Percentiles rank a stretch among this genome's conserved stretches.
These are phyloP conservation scores for Huntiella abstrusa DNA, from an alignment of 2,329 filamentous ascomycete genomes.

Conservation along the genomic window DNA sequence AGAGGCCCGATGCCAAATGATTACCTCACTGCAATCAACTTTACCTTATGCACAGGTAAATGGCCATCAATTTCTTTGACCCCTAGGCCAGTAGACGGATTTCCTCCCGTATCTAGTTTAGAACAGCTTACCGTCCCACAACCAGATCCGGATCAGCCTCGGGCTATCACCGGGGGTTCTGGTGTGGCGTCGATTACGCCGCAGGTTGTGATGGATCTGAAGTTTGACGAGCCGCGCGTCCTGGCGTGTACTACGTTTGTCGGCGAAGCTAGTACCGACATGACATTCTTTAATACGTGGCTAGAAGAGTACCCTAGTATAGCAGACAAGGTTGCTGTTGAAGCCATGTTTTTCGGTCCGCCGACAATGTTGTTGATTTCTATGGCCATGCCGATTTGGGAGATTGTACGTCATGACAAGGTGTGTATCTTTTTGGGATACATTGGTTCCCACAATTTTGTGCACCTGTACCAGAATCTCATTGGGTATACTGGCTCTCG, in stretches of 20 bases:
- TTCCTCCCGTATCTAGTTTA: constrained; percentile 2
- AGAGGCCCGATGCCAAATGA: constrained; percentile 11
- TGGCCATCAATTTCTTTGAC: constrained; percentile 19
- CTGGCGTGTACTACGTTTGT: constrained; percentile 49
- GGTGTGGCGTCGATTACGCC: constrained; percentile 26
- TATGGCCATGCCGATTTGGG: constrained; percentile 45
- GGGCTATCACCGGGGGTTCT: neutral
- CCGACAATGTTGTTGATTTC: constrained; percentile 48
- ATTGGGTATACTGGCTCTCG: constrained; percentile 20
- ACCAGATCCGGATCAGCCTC: constrained; percentile 9
- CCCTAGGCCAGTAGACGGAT: neutral
- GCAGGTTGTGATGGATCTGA: constrained; percentile 32
- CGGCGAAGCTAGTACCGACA: constrained; percentile 44
- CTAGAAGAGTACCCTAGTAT: constrained; percentile 38
- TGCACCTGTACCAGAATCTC: constrained; percentile 41
- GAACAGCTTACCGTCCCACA: constrained; percentile 9
- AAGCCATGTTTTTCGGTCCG: constrained; percentile 49
- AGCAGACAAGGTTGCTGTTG: constrained; percentile 39
- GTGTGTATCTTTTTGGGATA: constrained; percentile 47
- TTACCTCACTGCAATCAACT: constrained; percentile 27
- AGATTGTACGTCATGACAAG: constrained; percentile 45
- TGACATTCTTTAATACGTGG: constrained; percentile 48
- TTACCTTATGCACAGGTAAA: constrained; percentile 36
- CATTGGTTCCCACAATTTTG: constrained; percentile 49
- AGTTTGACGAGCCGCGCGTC: constrained; percentile 43